Percentiles rank a stretch among this genome's conserved stretches.
phyloP scores from a whole-genome alignment of 2,329 filamentous ascomycete species.

The Microcera coccophila region DNA sequence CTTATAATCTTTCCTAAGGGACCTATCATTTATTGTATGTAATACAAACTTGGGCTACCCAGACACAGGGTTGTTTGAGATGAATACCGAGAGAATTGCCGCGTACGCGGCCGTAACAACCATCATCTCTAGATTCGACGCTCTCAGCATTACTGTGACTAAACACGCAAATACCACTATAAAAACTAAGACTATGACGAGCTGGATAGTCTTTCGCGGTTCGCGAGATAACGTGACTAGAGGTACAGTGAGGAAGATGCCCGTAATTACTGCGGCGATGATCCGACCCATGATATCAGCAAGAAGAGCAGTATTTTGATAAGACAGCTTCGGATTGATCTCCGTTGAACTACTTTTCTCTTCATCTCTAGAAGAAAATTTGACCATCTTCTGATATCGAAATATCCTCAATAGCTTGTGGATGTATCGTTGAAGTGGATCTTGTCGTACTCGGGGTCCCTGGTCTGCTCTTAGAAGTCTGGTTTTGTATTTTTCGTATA shows the following conservation, averaged over 20 bases:
- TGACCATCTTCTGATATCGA: constrained; percentile 9
- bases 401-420: constrained; percentile 14
- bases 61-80: constrained; percentile 7
- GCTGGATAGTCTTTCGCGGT: background rate
- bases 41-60: too few relatives aligned
- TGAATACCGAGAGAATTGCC: constrained; percentile 22
- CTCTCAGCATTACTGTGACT: constrained; percentile 7
- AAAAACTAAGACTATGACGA: constrained; percentile 8
- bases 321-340: background rate
- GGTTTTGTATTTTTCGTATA: constrained; percentile 32
- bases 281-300: background rate
- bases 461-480: constrained; percentile 32
- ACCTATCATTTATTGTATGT: too few relatives aligned
- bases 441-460: constrained; percentile 15
- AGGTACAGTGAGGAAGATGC: background rate
- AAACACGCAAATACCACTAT: constrained; percentile 11
- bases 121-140: constrained; percentile 24
- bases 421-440: constrained; percentile 15
- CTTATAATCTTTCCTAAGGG: too few relatives aligned
- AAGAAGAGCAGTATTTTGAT: background rate
- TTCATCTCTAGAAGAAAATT: background rate
- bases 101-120: constrained; percentile 22
- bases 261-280: background rate
- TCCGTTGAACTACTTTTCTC: background rate
- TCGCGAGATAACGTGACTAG: background rate